Conservation (phyloP, 176 grass and related monocot species). For the Chloris gayana region DNA sequence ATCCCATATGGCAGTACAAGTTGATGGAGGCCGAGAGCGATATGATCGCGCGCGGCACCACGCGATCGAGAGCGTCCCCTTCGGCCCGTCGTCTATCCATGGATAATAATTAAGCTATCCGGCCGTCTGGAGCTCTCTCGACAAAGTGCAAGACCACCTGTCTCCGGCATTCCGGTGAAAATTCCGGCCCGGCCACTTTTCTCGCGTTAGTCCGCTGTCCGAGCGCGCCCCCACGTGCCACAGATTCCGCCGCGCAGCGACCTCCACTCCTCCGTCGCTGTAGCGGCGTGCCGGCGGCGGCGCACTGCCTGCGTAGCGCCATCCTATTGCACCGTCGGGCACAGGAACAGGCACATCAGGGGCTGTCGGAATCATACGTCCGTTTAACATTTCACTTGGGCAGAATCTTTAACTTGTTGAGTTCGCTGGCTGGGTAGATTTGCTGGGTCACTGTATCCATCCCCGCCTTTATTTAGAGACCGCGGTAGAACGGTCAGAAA, state of each 20-base stretch:
- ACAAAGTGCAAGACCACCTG: background rate
- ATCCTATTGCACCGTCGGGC: background rate
- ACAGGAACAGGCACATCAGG: background rate
- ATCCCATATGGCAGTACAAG: background rate
- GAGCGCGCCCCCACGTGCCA: slow-evolving; percentile 32
- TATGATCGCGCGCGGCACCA: background rate
- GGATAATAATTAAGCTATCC: background rate
- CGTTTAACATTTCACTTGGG: background rate
- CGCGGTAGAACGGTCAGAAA: background rate
- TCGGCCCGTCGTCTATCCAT: background rate
- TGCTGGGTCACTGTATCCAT: background rate
- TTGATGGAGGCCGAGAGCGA: background rate
- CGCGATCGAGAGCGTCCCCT: background rate
- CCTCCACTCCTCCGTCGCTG: background rate
- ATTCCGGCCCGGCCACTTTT: background rate
- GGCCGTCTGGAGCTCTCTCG: background rate
- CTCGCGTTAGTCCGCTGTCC: slow-evolving; percentile 27
- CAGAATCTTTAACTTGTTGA: background rate
- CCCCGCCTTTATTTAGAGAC: background rate
- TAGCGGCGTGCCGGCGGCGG: background rate
- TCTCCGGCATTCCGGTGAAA: background rate
- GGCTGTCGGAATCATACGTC: background rate
- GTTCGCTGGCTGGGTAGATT: background rate
- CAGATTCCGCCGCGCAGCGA: slow-evolving; percentile 35
- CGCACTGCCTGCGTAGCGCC: background rate